phyloP scores from a whole-genome alignment of 2,329 filamentous ascomycete species.

The Penicillium janthinellum region DNA sequence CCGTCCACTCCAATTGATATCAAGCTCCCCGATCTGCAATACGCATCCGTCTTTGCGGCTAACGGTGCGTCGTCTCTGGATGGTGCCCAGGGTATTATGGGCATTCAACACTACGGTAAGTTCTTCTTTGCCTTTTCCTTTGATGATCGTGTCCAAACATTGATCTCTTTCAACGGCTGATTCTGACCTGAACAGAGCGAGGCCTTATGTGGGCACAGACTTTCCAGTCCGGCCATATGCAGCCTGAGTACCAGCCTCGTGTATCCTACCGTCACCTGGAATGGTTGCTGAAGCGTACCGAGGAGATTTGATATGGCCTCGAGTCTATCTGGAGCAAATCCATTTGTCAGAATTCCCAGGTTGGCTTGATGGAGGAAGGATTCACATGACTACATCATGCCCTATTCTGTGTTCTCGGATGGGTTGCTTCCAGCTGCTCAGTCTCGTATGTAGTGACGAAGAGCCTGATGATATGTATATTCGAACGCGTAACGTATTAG shows the following conservation, averaged over 20 bases:
- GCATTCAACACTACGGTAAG: conserved; percentile 64
- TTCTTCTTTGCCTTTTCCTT: no score
- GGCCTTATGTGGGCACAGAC: conserved; percentile 69
- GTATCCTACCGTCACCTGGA: conserved; percentile 68
- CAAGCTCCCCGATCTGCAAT: conserved; percentile 59
- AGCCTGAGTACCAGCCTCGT: conserved; percentile 66
- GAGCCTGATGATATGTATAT: background rate
- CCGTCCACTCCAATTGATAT: conserved; percentile 58
- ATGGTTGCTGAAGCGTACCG: conserved; percentile 36
- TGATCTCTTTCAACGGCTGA: no score
- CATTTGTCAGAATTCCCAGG: no score
- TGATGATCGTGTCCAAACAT: no score
- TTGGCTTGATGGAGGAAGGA: no score
- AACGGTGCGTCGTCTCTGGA: conserved; percentile 67
- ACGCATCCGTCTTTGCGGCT: conserved; percentile 47
- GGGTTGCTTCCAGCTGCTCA: no score
- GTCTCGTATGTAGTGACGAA: background rate
- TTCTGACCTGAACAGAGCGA: conserved; percentile 50
- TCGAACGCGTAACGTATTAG: background rate
- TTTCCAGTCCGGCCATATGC: conserved; percentile 41
- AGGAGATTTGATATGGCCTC: conserved; percentile 23
- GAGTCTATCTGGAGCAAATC: background rate
- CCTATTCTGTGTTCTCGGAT: no score
- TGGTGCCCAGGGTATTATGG: conserved; percentile 66
- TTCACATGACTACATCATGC: no score